Base-by-base conservation (phyloP, 2,329 filamentous ascomycete genomes). In the Alternaria sp. region DNA sequence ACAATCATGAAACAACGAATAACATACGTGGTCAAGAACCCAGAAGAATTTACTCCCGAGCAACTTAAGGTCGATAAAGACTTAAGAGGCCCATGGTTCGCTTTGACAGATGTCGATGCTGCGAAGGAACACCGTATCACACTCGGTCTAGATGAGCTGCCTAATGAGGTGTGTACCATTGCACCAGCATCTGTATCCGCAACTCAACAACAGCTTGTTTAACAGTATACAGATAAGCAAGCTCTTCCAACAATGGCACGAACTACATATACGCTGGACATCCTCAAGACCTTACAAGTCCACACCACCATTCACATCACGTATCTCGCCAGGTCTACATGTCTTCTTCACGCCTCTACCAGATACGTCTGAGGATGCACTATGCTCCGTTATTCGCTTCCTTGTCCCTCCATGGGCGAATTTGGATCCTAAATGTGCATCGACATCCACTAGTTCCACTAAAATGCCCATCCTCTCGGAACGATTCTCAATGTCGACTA, bases 251-350 rank as follows among this genome's bases (percentile, higher is more conserved):
- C 82, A 86, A 69, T 87, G 86, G 64, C 86, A 90, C 69, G 89
- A 93, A 76, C 80, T 97, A 42, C 91, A 94, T 77, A 81, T 97
- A 59, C 87, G 91, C 75, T 97, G 93, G 92, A 85, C 87, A n/a
- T 87, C 88, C 14, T 81, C 87, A 3, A 70, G 73, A 7, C 71
- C 83, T 2, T 89, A 89, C 74, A 81, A 86, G 39, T 81, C 86
- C 1, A 81, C 89, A 44, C 84, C 89, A 39, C 94, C 94, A 2
- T 90, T 95, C 70, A 82, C 87, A 43, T 93, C 93, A 52, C 87
- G 91, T 59, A 78, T 93, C 14, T 88, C 92, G 2, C 89, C 94
- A 0, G 94, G 94, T 3, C 81, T 98, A 22, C 93, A 97, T 81
- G 82, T 93, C 26, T 91, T 91, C 70, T 93, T 89, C 74, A 91